These are phyloP conservation scores for Trichoderma polysporum DNA, from an alignment of 2,329 filamentous ascomycete genomes.

Conservation along the genomic window DNA sequence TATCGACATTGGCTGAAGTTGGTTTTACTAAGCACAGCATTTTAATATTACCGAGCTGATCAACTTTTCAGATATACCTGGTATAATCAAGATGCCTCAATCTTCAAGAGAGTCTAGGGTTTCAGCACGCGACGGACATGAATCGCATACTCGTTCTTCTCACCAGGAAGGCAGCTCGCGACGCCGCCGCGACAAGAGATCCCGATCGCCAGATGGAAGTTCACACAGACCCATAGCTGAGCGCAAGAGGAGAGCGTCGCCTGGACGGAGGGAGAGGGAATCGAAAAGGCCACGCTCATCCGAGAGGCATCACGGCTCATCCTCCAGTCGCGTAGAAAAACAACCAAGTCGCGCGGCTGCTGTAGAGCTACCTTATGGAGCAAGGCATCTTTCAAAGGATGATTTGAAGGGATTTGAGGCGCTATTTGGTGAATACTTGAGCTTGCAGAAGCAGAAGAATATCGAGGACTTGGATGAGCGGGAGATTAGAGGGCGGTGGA, in stretches of 20 bases:
- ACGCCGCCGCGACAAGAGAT: conserved; percentile 2
- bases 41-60: neutral
- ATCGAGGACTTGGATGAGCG: conserved; percentile 68
- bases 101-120: conserved; percentile 6
- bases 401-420: conserved; percentile 67
- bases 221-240: conserved; percentile 20
- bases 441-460: conserved; percentile 78
- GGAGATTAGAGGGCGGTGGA: conserved; percentile 85
- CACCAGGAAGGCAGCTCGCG: conserved; percentile 5
- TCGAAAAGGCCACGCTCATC: conserved; percentile 29
- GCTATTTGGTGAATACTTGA: conserved; percentile 80
- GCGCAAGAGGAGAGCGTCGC: conserved; percentile 6
- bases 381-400: conserved; percentile 64
- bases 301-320: conserved; percentile 25
- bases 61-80: neutral
- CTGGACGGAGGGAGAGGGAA: conserved; percentile 13
- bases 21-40: neutral
- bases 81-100: neutral
- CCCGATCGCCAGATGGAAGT: conserved; percentile 12
- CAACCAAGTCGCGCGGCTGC: neutral
- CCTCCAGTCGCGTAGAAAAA: conserved; percentile 9
- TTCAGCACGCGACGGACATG: conserved; percentile 16
- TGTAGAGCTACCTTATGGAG: conserved; percentile 63
- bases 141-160: conserved; percentile 4
- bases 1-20: neutral